Percentiles rank a stretch among this genome's conserved stretches.
Evolutionary conservation across 306 rosid genomes (phyloP).

Genomic region (Cucurbita maxima): DNA sequence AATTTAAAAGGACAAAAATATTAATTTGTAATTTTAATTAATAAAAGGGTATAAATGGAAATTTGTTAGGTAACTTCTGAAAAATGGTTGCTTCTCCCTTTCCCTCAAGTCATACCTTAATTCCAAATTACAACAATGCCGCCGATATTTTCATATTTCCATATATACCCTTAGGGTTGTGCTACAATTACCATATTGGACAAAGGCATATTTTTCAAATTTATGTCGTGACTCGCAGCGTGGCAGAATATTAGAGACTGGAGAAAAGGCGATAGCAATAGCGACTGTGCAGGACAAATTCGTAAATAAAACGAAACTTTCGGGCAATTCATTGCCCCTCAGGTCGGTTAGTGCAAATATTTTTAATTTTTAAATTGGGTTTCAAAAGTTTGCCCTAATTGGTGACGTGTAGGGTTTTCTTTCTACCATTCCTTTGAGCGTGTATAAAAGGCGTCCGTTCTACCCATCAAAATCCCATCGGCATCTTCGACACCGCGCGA

Average conservation of each 20-base stretch:
- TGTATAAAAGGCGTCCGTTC: neutral
- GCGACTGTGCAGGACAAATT: neutral
- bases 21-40: too few relatives aligned
- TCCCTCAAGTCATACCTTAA: neutral
- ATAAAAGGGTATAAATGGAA: too few relatives aligned
- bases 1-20: too few relatives aligned
- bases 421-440: constrained; percentile 2
- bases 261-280: neutral
- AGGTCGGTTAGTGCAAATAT: neutral
- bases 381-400: constrained; percentile 2
- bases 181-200: neutral
- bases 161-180: neutral
- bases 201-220: neutral
- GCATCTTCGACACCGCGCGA: constrained; percentile 2
- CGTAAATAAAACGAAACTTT: neutral
- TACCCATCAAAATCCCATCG: neutral
- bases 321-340: neutral
- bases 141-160: neutral
- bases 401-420: constrained; percentile 9
- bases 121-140: neutral
- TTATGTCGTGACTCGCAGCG: neutral
- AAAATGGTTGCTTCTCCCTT: neutral
- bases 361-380: neutral
- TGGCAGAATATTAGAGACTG: neutral
- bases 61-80: neutral